phyloP scores from a whole-genome alignment of 1,139 yeast species.

The Yamadazyma dendronema region DNA sequence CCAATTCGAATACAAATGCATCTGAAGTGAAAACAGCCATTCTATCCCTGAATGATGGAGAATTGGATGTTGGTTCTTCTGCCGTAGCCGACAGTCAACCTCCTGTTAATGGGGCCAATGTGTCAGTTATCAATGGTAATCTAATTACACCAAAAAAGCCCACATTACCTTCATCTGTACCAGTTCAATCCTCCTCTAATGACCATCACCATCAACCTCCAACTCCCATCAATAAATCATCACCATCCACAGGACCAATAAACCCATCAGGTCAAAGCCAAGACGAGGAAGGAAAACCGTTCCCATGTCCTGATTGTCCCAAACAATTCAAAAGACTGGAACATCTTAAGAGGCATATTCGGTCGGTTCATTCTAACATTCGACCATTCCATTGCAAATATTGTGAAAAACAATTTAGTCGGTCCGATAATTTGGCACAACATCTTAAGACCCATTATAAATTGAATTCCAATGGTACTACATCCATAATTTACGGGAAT shows the following conservation, averaged over 20 bases:
- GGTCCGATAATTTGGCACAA: conserved; percentile 50
- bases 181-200: too few species aligned
- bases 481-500: conserved; percentile 38
- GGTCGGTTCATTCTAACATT: conserved; percentile 49
- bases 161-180: not conserved
- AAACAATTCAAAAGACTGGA: conserved; percentile 50
- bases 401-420: conserved; percentile 48
- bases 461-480: conserved; percentile 34
- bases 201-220: too few species aligned
- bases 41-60: not conserved
- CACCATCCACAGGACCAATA: too few species aligned
- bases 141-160: not conserved
- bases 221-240: not conserved
- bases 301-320: conserved; percentile 46
- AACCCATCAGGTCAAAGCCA: too few species aligned
- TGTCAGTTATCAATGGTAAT: not conserved
- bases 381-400: conserved; percentile 49
- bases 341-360: conserved; percentile 47
- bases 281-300: conserved; percentile 32
- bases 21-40: conserved; percentile 7
- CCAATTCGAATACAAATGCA: conserved; percentile 6
- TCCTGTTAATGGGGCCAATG: not conserved
- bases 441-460: conserved; percentile 50
- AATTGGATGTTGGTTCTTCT: not conserved
- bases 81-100: too few species aligned